Percentiles rank a stretch among this genome's conserved stretches.
These are phyloP conservation scores for Phoma sp. DNA, from an alignment of 2,329 filamentous ascomycete genomes.

Conservation along the genomic window DNA sequence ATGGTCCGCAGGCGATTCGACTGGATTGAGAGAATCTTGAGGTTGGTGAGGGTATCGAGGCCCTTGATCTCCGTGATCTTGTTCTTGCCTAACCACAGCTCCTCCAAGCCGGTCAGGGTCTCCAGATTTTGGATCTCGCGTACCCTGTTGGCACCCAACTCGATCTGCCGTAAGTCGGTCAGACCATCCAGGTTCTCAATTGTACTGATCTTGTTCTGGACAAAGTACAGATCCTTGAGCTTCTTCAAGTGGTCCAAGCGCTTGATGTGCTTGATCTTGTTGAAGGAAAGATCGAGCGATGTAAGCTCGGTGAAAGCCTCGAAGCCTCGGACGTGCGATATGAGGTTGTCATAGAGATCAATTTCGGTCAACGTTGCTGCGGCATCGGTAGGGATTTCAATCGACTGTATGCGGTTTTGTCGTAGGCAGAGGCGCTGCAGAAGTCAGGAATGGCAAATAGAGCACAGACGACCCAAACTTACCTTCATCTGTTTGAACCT, in stretches of 20 bases:
- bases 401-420: conserved; percentile 84
- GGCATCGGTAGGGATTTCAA: conserved; percentile 74
- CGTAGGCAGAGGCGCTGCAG: conserved; percentile 79
- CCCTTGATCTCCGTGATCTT: conserved; percentile 86
- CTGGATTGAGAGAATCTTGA: conserved; percentile 91
- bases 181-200: conserved; percentile 86
- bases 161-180: conserved; percentile 77
- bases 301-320: conserved; percentile 78
- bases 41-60: conserved; percentile 74
- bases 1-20: conserved; percentile 88
- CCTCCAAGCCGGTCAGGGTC: conserved; percentile 75
- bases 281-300: conserved; percentile 91
- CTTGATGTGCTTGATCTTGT: conserved; percentile 99
- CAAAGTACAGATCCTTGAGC: conserved; percentile 85
- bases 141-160: conserved; percentile 91
- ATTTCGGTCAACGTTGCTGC: conserved; percentile 77
- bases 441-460: conserved; percentile 4
- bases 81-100: conserved; percentile 95
- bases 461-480: conserved; percentile 13
- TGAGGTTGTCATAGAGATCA: conserved; percentile 96
- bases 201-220: conserved; percentile 89
- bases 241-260: conserved; percentile 78
- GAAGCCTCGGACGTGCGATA: conserved; percentile 83
- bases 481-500: conserved; percentile 77
- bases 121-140: conserved; percentile 87